These are phyloP conservation scores for Pseudopithomyces maydicus DNA, from an alignment of 2,329 filamentous ascomycete species.

Conservation along the genomic window DNA sequence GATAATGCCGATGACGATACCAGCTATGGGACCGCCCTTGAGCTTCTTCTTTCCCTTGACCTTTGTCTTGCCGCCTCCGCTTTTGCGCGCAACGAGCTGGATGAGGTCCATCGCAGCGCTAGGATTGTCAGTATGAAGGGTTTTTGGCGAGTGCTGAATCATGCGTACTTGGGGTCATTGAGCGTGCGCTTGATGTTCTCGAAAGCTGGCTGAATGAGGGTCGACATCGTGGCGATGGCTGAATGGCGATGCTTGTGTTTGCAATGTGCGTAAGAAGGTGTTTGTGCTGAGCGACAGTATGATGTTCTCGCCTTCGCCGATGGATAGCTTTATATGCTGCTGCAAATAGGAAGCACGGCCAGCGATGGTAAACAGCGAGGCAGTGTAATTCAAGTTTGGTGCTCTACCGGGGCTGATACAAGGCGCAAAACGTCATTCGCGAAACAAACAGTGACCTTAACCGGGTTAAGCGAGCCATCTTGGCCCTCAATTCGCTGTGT, in stretches of 20 bases:
- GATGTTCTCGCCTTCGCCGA: too few species aligned
- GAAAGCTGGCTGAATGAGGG: constrained; percentile 2
- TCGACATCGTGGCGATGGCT: not conserved
- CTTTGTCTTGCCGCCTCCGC: not conserved
- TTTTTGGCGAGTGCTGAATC: not conserved
- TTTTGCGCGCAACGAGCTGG: constrained; percentile 9
- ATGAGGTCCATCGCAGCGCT: constrained; percentile 3
- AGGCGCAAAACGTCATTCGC: not conserved
- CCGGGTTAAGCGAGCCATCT: not conserved
- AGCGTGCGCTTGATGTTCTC: constrained; percentile 3
- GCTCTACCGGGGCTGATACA: too few species aligned
- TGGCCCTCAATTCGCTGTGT: not conserved
- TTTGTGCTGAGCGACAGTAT: too few species aligned
- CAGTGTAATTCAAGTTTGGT: too few species aligned
- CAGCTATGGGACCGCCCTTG: constrained; percentile 9
- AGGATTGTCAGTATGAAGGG: not conserved
- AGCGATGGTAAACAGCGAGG: too few species aligned
- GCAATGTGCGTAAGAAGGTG: not conserved
- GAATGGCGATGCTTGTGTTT: not conserved
- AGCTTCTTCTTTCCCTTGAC: constrained; percentile 6
- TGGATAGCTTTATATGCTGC: too few species aligned
- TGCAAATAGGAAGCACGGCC: too few species aligned
- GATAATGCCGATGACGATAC: constrained; percentile 12
- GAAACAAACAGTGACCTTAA: not conserved
- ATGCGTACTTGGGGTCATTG: constrained; percentile 9